A percentile compares a stretch with the other conserved stretches of the same genome.
Conservation (phyloP, 2,329 filamentous ascomycete genomes). For the Arthrobotrys musiformis region DNA sequence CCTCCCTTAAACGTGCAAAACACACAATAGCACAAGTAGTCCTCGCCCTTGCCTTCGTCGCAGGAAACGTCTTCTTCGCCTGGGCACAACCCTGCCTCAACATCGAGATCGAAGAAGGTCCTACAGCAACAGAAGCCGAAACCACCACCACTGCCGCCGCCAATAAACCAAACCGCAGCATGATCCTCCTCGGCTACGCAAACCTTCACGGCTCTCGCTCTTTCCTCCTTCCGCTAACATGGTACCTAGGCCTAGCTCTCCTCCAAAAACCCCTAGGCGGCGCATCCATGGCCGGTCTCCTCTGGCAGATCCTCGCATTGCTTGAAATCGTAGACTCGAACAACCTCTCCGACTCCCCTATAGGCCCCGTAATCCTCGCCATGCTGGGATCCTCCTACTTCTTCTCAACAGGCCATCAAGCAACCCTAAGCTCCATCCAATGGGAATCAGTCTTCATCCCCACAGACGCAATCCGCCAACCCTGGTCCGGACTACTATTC, state of each 20-base stretch:
- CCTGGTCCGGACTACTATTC: constrained; percentile 85
- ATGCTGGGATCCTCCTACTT: constrained; percentile 93
- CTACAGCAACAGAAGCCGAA: constrained; percentile 41
- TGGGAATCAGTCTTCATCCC: constrained; percentile 95
- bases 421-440: constrained; percentile 84
- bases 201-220: constrained; percentile 94
- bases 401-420: constrained; percentile 98
- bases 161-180: constrained; percentile 63
- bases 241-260: constrained; percentile 79
- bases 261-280: constrained; percentile 95
- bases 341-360: constrained; percentile 72
- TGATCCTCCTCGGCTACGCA: constrained; percentile 88
- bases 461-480: constrained; percentile 81
- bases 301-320: constrained; percentile 89
- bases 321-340: constrained; percentile 73
- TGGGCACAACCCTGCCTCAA: constrained; percentile 87
- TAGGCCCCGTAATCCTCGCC: constrained; percentile 85
- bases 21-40: constrained; percentile 82
- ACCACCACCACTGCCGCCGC: constrained; percentile 56
- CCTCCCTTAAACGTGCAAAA: constrained; percentile 76
- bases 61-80: constrained; percentile 83
- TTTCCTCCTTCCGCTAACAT: constrained; percentile 81
- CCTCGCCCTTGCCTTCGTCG: constrained; percentile 81
- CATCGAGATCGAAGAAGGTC: constrained; percentile 68
- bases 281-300: constrained; percentile 80